Evolutionary conservation across 768 basidiomycete genomes (phyloP), one percentile per base, ranked within the genome.

Genomic region (Leccinum rimulosum): DNA sequence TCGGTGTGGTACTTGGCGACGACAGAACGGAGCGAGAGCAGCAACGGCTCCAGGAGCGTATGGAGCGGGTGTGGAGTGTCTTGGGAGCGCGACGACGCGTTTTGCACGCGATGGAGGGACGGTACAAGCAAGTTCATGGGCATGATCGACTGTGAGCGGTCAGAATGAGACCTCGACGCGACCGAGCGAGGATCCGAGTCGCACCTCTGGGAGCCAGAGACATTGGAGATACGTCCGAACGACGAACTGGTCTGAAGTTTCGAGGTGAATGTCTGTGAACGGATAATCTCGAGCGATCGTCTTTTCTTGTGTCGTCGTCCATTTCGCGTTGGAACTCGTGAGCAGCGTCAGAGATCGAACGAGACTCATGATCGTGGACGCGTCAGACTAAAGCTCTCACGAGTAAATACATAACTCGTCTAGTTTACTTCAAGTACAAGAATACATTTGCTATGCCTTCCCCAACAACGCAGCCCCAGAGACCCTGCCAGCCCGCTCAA

Each of bases 131-230:
- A 70, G 10, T 72, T 63, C 0, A 93, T 75, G 9, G 89, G 83
- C 86, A 89, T 86, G 50, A 90, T 82, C 3, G 88, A 87, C 91
- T 93, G 61, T 19, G 40, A 15, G 9, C 6, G 33, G 61, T 69
- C 35, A 69, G 59, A 59, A 40, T 60, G 58, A 52, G 52, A 22
- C 6, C 30, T 12, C 4, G 52, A 14, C 31, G 11, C 9, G 38
- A 6, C 28, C 33, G 25, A 25, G 10, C 10, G 51, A 50, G 8
- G 52, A 33, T 33, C 31, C 11, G 31, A 33, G n/a, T 6, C 72
- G 54, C 63, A 89, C 89, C 75, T 90, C 82, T 50, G 89, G 89
- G 47, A 91, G 79, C 88, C 89, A 91, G 7, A 91, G 78, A 63
- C 86, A 89, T 64, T 90, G 88, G 49, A 88, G 80, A 70, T 91